Base-by-base conservation (phyloP, 805 yeast species). In the Nakazawaea sp. region DNA sequence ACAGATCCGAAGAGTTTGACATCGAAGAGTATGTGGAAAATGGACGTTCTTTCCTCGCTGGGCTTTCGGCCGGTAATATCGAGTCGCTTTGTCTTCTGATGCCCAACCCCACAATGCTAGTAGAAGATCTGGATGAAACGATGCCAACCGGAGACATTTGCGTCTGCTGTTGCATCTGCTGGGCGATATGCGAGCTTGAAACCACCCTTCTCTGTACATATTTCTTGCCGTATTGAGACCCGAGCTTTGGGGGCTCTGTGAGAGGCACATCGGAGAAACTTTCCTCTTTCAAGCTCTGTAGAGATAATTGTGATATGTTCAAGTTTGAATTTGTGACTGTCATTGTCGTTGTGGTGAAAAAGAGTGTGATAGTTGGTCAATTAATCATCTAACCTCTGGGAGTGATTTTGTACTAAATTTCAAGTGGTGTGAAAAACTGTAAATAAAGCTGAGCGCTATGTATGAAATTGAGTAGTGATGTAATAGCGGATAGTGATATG, bases 11-110 rank as follows among this genome's bases (percentile, higher is more conserved):
- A 13, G 36, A 28, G 5, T 18, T 32, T 4, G 42, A 35, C 9
- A 18, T n/a, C 11, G 35, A 28, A 35, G 36, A 27, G 26, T 23
- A 25, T 18, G 19, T 29, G 7, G 35, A 27, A 15, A 31, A 21
- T n/a, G 39, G 35, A 20, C 49, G 36, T n/a, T 41, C 37, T 12
- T 23, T 33, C 11, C 42, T 38, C 11, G 36, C 37, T 2, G 39
- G 11, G 8, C 12, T 13, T 20, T 30, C 36, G 29, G 7, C 10
- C 24, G 24, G 10, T 12, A 49, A 25, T 1, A 51, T 44, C 12
- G 55, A 39, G 33, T 55, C 61, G 35, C 55, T 49, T 17, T 59
- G 58, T 27, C 59, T 43, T 31, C 47, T 42, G 17, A 55, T 52
- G 10, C 59, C 56, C 17, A 53, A 41, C 1, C 55, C 57, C 4